Evolutionary conservation across 345 rosid species (phyloP), one percentile per base, ranked within the genome.

Genomic region (Anastatica hierochuntica): DNA sequence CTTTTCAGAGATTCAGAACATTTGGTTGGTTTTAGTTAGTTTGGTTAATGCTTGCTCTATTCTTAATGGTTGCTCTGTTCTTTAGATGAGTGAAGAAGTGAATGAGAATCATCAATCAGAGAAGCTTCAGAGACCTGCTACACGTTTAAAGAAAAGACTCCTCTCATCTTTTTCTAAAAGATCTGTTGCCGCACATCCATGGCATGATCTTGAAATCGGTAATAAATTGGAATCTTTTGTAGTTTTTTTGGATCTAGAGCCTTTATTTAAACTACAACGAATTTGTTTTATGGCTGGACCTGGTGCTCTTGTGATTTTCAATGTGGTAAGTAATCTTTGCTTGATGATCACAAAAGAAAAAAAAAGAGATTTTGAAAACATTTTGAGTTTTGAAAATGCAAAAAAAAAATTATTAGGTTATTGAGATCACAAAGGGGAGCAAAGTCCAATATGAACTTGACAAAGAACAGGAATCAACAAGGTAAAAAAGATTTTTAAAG

Each of bases 161-260:
- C 92, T 90, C 31, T 82, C 95, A 33, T 87, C 98, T 34, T 43
- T 90, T 78, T 75, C 85, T 57, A 82, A 82, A 78, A 80, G 96
- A 74, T 84, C 96, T 30, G 69, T 79, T 30, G 95, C 96, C 74
- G 98, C 98, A 9, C 98, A 90, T 70, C 96, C 98, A 50, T 90
- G 98, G 98, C 98, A 90, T 65, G 98, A 90, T 79, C 90, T 90
- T 51, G 98, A 90, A 74, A 87, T 90, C 14, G 96, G 98, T 86
- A 30, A 29, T 2, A 21, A 21, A 21, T 21, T 2, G 2, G 24
- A 5, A 5, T 21, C 24, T 21, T 21, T 2, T 5, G 5, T 21
- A 21, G 24, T 2, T 21, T 21, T 21, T 21, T 21, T 2, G 5
- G 5, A 21, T 21, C 24, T 21, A 21, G 5, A 21, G 2, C 24